Evolutionary conservation across 805 yeast genomes (phyloP).

Genomic region (Zygosaccharomyces bisporus): DNA sequence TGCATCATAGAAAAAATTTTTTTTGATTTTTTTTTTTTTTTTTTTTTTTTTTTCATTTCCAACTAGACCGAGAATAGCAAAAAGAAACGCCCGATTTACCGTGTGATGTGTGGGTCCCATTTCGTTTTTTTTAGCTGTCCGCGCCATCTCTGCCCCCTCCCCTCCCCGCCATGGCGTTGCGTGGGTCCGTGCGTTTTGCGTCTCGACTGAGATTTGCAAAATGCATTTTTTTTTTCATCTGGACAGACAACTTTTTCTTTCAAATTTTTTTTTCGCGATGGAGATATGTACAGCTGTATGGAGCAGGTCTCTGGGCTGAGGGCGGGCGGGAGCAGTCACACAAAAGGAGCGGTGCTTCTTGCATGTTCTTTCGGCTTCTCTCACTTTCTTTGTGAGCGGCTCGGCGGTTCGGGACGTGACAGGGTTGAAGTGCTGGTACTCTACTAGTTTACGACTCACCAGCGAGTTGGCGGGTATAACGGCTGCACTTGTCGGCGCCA

Average conservation of each 20-base stretch:
- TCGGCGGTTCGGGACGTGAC: no score
- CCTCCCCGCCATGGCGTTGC: conserved; percentile 2
- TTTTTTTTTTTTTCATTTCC: conserved; percentile 7
- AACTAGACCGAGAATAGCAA: conserved; percentile 7
- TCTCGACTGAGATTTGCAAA: background rate
- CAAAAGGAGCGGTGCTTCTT: no score
- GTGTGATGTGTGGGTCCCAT: conserved; percentile 7
- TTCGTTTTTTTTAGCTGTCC: background rate
- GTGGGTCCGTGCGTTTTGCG: conserved; percentile 1
- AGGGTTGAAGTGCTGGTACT: no score
- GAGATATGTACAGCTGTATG: background rate
- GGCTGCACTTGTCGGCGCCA: no score
- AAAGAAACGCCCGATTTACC: conserved; percentile 2
- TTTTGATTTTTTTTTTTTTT: no score
- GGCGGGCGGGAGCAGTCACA: background rate
- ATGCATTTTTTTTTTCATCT: background rate
- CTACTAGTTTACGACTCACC: no score
- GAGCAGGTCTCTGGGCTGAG: background rate
- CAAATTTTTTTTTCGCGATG: background rate
- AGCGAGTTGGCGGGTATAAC: no score
- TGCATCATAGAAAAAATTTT: conserved; percentile 5
- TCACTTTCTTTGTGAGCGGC: no score
- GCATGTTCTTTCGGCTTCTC: no score
- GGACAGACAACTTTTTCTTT: no score
- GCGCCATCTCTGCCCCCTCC: background rate